Conservation (phyloP, 306 rosid species). For the Cyamopsis tetragonoloba region DNA sequence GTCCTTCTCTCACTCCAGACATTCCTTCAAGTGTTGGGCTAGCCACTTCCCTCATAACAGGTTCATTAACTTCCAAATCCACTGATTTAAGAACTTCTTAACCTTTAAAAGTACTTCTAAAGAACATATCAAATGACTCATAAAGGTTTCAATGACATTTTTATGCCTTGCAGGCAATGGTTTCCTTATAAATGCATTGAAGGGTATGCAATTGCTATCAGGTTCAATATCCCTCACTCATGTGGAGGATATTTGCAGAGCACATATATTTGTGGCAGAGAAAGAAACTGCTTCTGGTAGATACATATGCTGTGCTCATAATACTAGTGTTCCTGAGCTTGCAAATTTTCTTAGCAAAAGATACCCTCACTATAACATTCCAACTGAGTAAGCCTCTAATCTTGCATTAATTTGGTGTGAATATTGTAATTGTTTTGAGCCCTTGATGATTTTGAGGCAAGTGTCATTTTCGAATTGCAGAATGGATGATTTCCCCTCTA, state of each 20-base stretch:
- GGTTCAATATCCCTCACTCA: constrained; percentile 68
- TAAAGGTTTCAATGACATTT: neutral
- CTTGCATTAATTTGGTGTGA: neutral
- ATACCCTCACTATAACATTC: constrained; percentile 57
- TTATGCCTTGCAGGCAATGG: constrained; percentile 49
- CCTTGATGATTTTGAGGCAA: neutral
- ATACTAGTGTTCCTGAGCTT: constrained; percentile 67
- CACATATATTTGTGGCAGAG: constrained; percentile 74
- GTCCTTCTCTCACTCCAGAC: constrained; percentile 64
- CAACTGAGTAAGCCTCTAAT: constrained; percentile 61
- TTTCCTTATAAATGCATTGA: constrained; percentile 54
- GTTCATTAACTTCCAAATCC: constrained; percentile 28
- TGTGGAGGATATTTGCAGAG: constrained; percentile 71
- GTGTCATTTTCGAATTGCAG: constrained; percentile 39
- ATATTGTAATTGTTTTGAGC: neutral
- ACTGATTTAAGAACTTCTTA: neutral
- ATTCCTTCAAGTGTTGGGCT: constrained; percentile 55
- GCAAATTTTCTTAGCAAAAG: constrained; percentile 60
- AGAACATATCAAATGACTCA: neutral
- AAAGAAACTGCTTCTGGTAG: constrained; percentile 77
- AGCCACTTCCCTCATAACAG: constrained; percentile 54
- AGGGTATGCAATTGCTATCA: constrained; percentile 67
- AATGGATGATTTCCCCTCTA: constrained; percentile 53
- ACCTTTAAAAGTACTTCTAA: neutral
- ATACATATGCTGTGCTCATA: constrained; percentile 58